Conservation (phyloP, 768 basidiomycete genomes). For the Tulasnella sp. region DNA sequence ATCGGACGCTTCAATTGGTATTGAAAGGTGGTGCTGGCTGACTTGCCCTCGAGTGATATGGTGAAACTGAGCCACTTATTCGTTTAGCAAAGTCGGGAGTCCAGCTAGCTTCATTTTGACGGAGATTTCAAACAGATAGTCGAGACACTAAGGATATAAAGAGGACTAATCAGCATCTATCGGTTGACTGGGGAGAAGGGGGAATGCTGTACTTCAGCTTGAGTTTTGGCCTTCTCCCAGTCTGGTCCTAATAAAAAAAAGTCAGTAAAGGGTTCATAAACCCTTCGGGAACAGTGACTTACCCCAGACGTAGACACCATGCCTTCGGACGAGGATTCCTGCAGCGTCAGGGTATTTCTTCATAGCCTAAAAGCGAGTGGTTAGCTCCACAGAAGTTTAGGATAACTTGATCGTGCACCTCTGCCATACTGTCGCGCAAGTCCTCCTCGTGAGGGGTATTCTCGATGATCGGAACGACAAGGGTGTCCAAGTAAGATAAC, state of each 20-base stretch:
- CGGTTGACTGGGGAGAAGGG: background rate
- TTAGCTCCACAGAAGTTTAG: background rate
- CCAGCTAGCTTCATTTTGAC: slow-evolving; percentile 71
- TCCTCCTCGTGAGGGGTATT: slow-evolving; percentile 91
- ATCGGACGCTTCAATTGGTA: background rate
- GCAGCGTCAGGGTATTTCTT: slow-evolving; percentile 70
- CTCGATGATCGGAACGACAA: slow-evolving; percentile 82
- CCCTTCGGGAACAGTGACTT: slow-evolving; percentile 28
- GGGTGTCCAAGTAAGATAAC: slow-evolving; percentile 78
- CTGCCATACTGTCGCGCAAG: slow-evolving; percentile 81
- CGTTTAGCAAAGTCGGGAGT: slow-evolving; percentile 27
- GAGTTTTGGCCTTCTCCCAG: slow-evolving; percentile 88
- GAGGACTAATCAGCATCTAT: background rate
- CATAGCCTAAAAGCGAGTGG: slow-evolving; percentile 53
- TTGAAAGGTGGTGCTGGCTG: background rate
- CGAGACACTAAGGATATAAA: slow-evolving; percentile 58
- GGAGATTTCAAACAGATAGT: slow-evolving; percentile 85
- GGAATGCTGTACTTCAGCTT: slow-evolving; percentile 59
- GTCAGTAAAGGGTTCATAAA: background rate
- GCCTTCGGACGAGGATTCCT: slow-evolving; percentile 70
- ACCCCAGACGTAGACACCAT: slow-evolving; percentile 88
- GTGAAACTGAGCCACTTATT: background rate
- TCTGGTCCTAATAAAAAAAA: slow-evolving; percentile 47
- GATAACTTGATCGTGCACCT: slow-evolving; percentile 36
- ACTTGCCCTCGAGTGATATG: background rate